Evolutionary conservation across 257 asterid species (phyloP), one percentile per base, ranked within the genome.

Genomic region (Datura wrightii): DNA sequence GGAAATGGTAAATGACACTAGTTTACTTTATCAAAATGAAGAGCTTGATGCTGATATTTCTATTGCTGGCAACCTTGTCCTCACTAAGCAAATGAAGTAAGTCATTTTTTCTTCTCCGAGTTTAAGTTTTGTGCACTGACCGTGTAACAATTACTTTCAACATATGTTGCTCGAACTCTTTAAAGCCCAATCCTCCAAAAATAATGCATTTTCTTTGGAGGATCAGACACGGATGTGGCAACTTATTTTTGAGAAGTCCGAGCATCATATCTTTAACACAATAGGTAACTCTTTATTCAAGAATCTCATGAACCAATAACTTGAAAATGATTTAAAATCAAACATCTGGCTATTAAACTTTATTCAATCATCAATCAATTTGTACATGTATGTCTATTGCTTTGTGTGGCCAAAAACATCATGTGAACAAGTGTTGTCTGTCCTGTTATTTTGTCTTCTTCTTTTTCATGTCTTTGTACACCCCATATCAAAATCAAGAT

Each of bases 21-120:
- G 8, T 10, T 10, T 84, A 74, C 62, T 95, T 36, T 94, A 92
- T 69, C 91, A 92, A 6, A 95, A 95, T 89, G 84, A 74, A 62
- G 89, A 88, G 1, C 86, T 92, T 86, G 98, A 94, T 90, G 92
- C 94, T 67, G 87, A 84, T 24, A 92, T 94, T 15, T 92, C 98
- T 42, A 9, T 88, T 53, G 96, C 91, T 3, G 98, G 98, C 37
- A 88, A 76, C 70, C 97, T 93, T 79, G 55, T 89, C 3, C 97
- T 93, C 48, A 92, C 97, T 4, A 59, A 91, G 5, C 90, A 81
- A 63, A 90, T 94, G 92, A 87, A 79, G 98, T 92, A 85, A 87
- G 93, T 88, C 13, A 0, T 9, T 69, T 14, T 36, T 58, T 39
- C 42, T 39, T 39, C 4, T 6, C 53, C 19, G 55, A 55, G 54